Evolutionary conservation across 306 rosid genomes (phyloP), one percentile per base, ranked within the genome.

Genomic region (Canavalia ensiformis): DNA sequence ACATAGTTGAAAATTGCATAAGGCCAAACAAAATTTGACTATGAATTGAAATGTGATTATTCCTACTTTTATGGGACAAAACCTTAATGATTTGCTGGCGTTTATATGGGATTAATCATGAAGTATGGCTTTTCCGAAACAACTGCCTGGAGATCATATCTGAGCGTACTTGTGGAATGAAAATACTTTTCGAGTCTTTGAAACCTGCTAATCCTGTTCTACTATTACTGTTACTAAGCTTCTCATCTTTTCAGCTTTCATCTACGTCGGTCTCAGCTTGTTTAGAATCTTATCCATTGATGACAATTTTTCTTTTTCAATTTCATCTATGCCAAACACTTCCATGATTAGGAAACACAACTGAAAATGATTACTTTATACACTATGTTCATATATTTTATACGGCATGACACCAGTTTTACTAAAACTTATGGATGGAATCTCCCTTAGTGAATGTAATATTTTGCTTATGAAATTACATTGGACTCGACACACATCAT

Each of bases 261-360:
- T 82, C 84, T 91, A 91, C 11, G 95, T 91, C 70, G 77, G 82
- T 82, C 95, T 90, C 87, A 92, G 87, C 84, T 89, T 91, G 87
- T 85, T 87, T 84, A 87, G 70, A 66, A 95, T 92, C 92, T 84
- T 95, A 47, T 95, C 95, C 92, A 95, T 89, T 8, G 94, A 81
- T n/a, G 92, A 86, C 2, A 95, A 89, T 86, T 90, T 91, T 84
- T 90, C 94, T 86, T 92, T 81, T 95, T 97, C 82, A 92, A 83
- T 75, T 89, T 89, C 97, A 92, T 83, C 98, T 95, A 18, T 18
- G 97, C 80, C 85, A 82, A 74, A 76, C 50, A 54, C 30, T 62
- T 75, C 12, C 65, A 58, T 37, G 3, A 65, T 88, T 50, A 88
- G 72, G 30, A 49, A 51, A 54, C 6, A 29, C 0, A 25, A 47